Evolutionary conservation across 805 yeast species (phyloP).

Genomic region (Suhomyces sp.): DNA sequence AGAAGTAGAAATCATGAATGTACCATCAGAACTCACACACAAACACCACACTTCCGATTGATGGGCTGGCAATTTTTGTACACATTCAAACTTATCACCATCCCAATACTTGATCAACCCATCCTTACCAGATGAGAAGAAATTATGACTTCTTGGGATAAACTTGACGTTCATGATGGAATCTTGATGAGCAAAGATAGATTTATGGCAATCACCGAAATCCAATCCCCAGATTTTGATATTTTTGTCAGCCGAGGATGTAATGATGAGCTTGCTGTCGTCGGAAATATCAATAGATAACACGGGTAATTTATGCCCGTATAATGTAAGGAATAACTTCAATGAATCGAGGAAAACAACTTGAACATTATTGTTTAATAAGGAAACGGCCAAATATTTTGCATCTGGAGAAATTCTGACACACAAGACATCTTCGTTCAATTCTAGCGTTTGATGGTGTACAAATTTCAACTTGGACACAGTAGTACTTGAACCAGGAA

Average conservation of each 20-base stretch:
- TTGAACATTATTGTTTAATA: conserved; percentile 93
- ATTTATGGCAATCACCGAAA: conserved; percentile 97
- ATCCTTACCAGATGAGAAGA: conserved; percentile 89
- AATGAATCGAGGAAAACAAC: conserved; percentile 85
- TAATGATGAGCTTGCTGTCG: conserved; percentile 84
- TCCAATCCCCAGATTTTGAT: conserved; percentile 98
- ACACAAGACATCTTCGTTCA: conserved; percentile 80
- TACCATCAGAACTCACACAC: conserved; percentile 72
- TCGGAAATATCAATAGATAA: conserved; percentile 85
- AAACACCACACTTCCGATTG: conserved; percentile 93
- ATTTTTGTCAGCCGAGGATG: conserved; percentile 96
- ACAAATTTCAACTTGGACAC: conserved; percentile 56
- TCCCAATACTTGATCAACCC: conserved; percentile 95
- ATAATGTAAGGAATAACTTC: conserved; percentile 83
- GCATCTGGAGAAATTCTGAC: conserved; percentile 80
- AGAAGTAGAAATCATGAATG: conserved; percentile 73
- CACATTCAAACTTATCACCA: conserved; percentile 93
- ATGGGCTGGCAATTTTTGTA: conserved; percentile 80
- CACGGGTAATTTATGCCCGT: conserved; percentile 96
- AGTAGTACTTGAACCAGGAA: conserved; percentile 62
- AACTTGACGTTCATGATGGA: conserved; percentile 87
- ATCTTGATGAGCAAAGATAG: conserved; percentile 96
- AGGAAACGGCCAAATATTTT: conserved; percentile 74
- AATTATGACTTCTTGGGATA: conserved; percentile 81
- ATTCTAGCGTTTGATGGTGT: conserved; percentile 80